Conservation (phyloP, 805 yeast species). For the Brettanomyces naardenensis region DNA sequence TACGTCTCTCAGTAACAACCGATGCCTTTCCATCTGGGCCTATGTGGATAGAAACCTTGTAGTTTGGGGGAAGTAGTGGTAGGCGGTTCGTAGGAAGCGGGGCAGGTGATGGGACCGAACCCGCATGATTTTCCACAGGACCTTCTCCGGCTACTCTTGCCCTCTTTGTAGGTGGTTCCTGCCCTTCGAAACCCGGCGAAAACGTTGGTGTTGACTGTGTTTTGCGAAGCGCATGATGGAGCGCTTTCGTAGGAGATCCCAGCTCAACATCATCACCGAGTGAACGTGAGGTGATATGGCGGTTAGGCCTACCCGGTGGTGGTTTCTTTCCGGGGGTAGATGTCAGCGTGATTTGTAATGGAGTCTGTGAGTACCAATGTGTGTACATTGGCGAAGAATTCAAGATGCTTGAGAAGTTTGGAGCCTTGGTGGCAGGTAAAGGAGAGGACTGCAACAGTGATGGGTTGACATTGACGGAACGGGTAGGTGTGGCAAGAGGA, state of each 20-base stretch:
- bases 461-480: constrained; percentile 17
- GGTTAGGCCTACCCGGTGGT: too few species aligned
- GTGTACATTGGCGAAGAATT: constrained; percentile 29
- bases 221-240: not conserved
- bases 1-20: constrained; percentile 19
- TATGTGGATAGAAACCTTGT: constrained; percentile 17
- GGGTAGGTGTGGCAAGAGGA: constrained; percentile 3
- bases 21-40: constrained; percentile 23
- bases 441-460: constrained; percentile 15
- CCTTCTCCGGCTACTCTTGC: too few species aligned
- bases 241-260: not conserved
- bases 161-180: too few species aligned
- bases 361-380: constrained; percentile 24
- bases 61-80: constrained; percentile 13
- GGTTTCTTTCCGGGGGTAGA: constrained; percentile 11
- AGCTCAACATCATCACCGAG: too few species aligned
- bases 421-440: constrained; percentile 7
- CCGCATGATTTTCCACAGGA: too few species aligned
- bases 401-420: constrained; percentile 25
- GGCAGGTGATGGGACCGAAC: too few species aligned
- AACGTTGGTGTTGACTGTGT: constrained; percentile 1
- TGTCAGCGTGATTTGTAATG: constrained; percentile 12
- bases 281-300: too few species aligned
- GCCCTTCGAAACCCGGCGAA: too few species aligned
- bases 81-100: too few species aligned